Base-by-base conservation (phyloP, 768 basidiomycete genomes). In the Russula virescens region DNA sequence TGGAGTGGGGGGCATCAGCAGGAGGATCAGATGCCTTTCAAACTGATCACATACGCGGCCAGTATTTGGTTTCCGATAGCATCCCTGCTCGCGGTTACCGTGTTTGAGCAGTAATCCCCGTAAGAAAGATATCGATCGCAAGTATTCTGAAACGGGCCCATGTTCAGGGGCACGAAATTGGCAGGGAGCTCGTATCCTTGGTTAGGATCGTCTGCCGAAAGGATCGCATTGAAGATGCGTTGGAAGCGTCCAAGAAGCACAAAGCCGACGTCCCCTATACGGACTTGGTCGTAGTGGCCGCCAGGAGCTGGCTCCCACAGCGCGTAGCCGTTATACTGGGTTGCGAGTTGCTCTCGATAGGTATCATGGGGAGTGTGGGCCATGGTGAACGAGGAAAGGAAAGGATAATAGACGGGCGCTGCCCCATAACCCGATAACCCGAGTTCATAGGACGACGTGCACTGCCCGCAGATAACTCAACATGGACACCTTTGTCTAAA, bases 181-280 rank as follows among this genome's bases (percentile, higher is more conserved):
- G 0, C 21, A 19, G 62, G 62, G 34, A 63, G 45, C 0, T 58
- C 57, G n/a, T 53, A 40, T 18, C 5, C 13, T 42, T 63, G 62
- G 11, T 13, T 10, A 3, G n/a, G 38, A 14, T 64, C 7, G 16
- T 34, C 9, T n/a, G 49, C 61, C 4, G 58, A 42, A 25, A 67
- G 54, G 31, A 68, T 38, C 7, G 57, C 55, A 35, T 68, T 69
- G 65, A 69, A 69, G 23, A 69, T 45, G 26, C 61, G 61, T 48
- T 35, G 28, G 45, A 69, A 69, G 40, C 60, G 55, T n/a, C 68
- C 68, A 7, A 66, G 54, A 28, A 49, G 47, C 18, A 67, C 54
- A 42, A 58, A 64, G 11, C 68, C 68, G n/a, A 69, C 65, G 51
- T 69, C 68, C 31, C 62, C 68, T 28, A 69, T 52, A 16, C 51